A percentile compares a stretch with the other conserved stretches of the same genome.
phyloP scores from a whole-genome alignment of 352 stramenopile genomes.

The Vaucheria bursata region DNA sequence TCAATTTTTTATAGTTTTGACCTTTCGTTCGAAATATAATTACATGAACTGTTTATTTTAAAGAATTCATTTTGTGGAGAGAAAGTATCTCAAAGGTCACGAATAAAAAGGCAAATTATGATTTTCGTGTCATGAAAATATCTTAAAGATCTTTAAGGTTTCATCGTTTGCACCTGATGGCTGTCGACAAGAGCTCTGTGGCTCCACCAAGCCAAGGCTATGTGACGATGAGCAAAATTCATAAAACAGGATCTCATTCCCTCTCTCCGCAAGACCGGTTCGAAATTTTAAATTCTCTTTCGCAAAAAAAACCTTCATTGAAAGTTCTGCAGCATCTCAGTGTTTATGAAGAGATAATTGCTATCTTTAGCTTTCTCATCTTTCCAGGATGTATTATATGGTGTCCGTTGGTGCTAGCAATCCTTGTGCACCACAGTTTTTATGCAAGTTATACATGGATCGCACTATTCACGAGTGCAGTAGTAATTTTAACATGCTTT shows the following conservation, averaged over 20 bases:
- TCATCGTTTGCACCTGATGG: neutral
- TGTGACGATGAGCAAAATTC: neutral
- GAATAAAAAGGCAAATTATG: neutral
- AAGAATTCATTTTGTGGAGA: neutral
- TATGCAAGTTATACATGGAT: neutral
- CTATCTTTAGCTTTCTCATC: constrained; percentile 6
- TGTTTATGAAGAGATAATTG: neutral
- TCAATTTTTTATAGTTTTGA: too few species aligned
- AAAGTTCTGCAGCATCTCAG: constrained; percentile 3
- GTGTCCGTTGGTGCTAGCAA: neutral
- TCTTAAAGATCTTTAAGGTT: neutral
- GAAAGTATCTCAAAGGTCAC: neutral
- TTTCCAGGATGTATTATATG: constrained; percentile 17
- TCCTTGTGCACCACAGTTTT: neutral
- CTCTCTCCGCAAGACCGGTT: neutral
- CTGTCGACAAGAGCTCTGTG: neutral
- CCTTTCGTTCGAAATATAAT: too few species aligned
- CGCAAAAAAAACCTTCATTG: neutral
- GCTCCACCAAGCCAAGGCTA: neutral
- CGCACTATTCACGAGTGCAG: neutral
- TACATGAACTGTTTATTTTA: neutral
- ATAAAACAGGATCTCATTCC: neutral
- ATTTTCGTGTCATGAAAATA: neutral
- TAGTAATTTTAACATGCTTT: neutral
- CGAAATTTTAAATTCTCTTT: neutral